A percentile compares a stretch with the other conserved stretches of the same genome.
phyloP scores from a whole-genome alignment of 352 stramenopile genomes.

The Globisporangium polare region DNA sequence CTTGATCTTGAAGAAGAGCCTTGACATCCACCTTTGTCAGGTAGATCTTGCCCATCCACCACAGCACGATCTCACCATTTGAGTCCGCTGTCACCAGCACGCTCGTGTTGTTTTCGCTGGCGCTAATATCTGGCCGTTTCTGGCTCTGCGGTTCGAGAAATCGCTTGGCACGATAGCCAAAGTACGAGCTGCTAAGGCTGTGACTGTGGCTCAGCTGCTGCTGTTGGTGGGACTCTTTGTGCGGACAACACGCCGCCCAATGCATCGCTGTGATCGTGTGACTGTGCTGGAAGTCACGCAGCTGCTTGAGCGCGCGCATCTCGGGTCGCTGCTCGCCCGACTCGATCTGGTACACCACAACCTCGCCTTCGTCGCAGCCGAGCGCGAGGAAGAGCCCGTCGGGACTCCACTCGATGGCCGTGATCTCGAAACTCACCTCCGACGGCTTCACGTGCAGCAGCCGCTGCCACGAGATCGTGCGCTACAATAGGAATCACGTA shows the following conservation, averaged over 20 bases:
- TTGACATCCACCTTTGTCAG: conserved; percentile 41
- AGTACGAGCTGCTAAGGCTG: conserved; percentile 18
- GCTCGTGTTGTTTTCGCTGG: conserved; percentile 4
- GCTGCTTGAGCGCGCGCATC: conserved; percentile 17
- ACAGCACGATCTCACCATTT: conserved; percentile 34
- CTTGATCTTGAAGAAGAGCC: conserved; percentile 20
- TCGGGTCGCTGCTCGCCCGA: conserved; percentile 30
- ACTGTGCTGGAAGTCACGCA: conserved; percentile 36
- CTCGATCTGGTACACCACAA: conserved; percentile 70
- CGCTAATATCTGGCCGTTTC: background rate
- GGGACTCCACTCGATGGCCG: conserved; percentile 56
- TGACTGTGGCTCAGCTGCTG: conserved; percentile 7
- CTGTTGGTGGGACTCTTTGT: background rate
- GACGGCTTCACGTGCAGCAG: conserved; percentile 65
- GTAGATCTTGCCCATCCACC: conserved; percentile 58
- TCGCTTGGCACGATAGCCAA: conserved; percentile 27
- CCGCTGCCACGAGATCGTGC: conserved; percentile 73
- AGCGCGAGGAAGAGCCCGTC: conserved; percentile 63
- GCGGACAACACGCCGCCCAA: conserved; percentile 19
- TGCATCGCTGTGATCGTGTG: conserved; percentile 53
- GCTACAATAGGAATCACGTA: conserved; percentile 26
- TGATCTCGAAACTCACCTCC: conserved; percentile 51
- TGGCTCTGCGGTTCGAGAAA: conserved; percentile 21
- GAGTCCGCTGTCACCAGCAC: conserved; percentile 47
- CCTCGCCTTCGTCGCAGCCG: conserved; percentile 60